A percentile compares a stretch with the other conserved stretches of the same genome.
Evolutionary conservation across 352 stramenopile genomes (phyloP).

Genomic region (Pythium utonaiense): DNA sequence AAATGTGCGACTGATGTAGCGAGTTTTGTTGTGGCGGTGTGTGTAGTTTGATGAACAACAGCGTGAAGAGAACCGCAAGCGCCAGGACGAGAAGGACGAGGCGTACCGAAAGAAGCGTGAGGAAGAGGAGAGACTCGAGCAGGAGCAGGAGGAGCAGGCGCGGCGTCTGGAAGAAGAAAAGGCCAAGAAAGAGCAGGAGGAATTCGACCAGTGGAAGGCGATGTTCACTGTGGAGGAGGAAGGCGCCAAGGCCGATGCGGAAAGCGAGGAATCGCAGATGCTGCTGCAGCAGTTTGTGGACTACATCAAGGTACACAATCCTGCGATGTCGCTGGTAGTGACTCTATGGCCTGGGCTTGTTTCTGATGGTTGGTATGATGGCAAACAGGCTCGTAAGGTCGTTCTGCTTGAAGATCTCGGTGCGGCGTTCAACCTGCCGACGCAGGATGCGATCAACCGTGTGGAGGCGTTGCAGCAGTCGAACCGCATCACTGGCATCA

Average conservation of each 20-base stretch:
- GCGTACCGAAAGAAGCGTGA: slow-evolving; percentile 55
- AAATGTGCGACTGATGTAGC: background rate
- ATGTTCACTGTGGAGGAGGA: slow-evolving; percentile 73
- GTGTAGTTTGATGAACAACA: slow-evolving; percentile 65
- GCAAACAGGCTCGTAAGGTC: slow-evolving; percentile 56
- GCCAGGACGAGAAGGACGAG: slow-evolving; percentile 54
- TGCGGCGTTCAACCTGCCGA: slow-evolving; percentile 58
- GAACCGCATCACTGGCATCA: slow-evolving; percentile 64
- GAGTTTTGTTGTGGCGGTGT: background rate
- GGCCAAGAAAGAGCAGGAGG: slow-evolving; percentile 58
- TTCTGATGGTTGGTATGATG: background rate
- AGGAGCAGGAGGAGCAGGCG: slow-evolving; percentile 43
- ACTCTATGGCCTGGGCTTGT: too few relatives aligned
- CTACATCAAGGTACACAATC: slow-evolving; percentile 47
- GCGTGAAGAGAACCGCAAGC: slow-evolving; percentile 54
- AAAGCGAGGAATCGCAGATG: slow-evolving; percentile 57
- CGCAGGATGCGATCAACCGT: slow-evolving; percentile 62
- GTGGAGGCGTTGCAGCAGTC: slow-evolving; percentile 48
- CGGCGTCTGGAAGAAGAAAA: slow-evolving; percentile 44
- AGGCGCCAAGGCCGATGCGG: slow-evolving; percentile 44
- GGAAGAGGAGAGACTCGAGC: slow-evolving; percentile 45
- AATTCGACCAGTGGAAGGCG: slow-evolving; percentile 77
- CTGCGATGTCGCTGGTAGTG: too few relatives aligned
- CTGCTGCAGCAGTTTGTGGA: slow-evolving; percentile 72
- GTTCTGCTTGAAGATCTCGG: slow-evolving; percentile 73